Conservation (phyloP, 257 asterid species). For the Parsonsia alboflavescens region DNA sequence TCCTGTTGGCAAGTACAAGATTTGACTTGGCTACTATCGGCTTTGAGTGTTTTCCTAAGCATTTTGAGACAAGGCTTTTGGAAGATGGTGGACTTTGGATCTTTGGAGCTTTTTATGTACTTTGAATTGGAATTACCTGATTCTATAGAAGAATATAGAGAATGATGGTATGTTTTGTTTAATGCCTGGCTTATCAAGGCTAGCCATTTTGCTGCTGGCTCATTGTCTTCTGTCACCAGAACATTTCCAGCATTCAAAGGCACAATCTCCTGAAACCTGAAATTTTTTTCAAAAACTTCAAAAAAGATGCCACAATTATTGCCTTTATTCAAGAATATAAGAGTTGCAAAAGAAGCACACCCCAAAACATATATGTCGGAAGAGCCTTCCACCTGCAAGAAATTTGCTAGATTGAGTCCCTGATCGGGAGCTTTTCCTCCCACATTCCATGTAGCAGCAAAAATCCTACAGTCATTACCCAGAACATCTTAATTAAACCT, state of each 20-base stretch:
- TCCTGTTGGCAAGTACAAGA: constrained; percentile 56
- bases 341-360: constrained; percentile 28
- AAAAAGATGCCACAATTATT: not conserved
- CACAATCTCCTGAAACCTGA: constrained; percentile 94
- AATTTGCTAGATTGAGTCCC: constrained; percentile 75
- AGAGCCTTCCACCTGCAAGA: constrained; percentile 85
- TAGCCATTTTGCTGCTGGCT: constrained; percentile 91
- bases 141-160: constrained; percentile 20
- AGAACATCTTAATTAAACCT: not conserved
- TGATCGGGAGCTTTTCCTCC: constrained; percentile 79
- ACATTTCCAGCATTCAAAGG: constrained; percentile 92
- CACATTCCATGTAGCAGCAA: constrained; percentile 91
- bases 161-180: constrained; percentile 62
- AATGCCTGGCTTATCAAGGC: constrained; percentile 75
- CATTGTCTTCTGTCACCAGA: constrained; percentile 75
- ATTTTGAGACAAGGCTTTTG: constrained; percentile 56
- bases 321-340: too few relatives aligned
- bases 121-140: constrained; percentile 24
- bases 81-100: constrained; percentile 32
- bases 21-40: constrained; percentile 39
- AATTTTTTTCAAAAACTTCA: not conserved
- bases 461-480: constrained; percentile 44
- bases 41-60: constrained; percentile 49
- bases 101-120: constrained; percentile 22
- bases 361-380: constrained; percentile 87